phyloP scores from a whole-genome alignment of 768 basidiomycete genomes.

The Trametes cingulata region DNA sequence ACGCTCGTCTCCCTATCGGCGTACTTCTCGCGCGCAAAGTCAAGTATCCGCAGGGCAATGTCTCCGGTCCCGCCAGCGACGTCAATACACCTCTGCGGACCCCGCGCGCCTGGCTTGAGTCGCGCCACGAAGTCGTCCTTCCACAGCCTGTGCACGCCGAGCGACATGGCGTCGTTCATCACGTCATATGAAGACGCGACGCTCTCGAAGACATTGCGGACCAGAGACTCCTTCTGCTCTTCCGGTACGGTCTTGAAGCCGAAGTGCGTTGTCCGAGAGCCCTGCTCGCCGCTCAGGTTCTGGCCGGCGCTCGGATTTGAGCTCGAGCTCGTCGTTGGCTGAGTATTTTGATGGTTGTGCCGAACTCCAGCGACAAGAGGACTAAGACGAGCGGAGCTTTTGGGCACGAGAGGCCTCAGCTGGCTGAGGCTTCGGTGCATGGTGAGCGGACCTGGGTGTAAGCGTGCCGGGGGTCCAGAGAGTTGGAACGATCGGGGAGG shows the following conservation, averaged over 20 bases:
- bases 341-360: conserved; percentile 17
- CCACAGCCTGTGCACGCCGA: conserved; percentile 96
- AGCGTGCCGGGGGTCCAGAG: conserved; percentile 4
- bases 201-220: conserved; percentile 92
- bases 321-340: conserved; percentile 1
- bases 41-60: conserved; percentile 91
- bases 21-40: conserved; percentile 85
- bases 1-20: conserved; percentile 89
- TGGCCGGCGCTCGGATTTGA: conserved; percentile 2
- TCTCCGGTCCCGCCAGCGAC: conserved; percentile 98
- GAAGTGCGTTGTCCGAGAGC: conserved; percentile 73
- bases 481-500: background rate
- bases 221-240: conserved; percentile 83
- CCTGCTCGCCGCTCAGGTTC: conserved; percentile 10
- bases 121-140: conserved; percentile 85
- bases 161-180: conserved; percentile 99
- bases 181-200: conserved; percentile 95
- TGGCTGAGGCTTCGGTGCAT: conserved; percentile 21
- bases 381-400: background rate
- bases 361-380: background rate
- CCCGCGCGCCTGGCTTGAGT: conserved; percentile 74
- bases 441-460: conserved; percentile 4
- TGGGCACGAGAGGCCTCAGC: conserved; percentile 15
- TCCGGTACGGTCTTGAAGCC: conserved; percentile 91
- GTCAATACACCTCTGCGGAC: conserved; percentile 82